Percentiles rank a stretch among this genome's conserved stretches.
Evolutionary conservation across 2,329 filamentous ascomycete species (phyloP).

Genomic region (Cercospora zeina): DNA sequence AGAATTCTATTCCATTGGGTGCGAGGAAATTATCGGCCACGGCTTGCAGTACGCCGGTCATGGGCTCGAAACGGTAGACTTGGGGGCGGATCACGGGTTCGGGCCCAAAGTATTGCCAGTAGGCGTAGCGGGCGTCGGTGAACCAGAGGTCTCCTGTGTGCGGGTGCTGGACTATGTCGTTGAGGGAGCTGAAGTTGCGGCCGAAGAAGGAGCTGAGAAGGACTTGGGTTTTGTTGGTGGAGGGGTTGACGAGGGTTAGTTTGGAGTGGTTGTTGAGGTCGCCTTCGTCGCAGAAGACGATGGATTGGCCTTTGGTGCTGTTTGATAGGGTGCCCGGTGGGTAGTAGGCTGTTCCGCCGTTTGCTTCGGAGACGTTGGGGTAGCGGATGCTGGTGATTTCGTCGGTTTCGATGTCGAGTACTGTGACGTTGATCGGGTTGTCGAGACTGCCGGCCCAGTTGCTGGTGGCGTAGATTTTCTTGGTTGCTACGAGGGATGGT

Average conservation of each 20-base stretch:
- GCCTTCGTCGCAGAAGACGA: constrained; percentile 41
- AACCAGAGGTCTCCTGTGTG: constrained; percentile 61
- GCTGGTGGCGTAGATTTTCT: constrained; percentile 47
- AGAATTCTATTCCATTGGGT: constrained; percentile 61
- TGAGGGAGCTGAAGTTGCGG: constrained; percentile 62
- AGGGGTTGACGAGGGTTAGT: constrained; percentile 36
- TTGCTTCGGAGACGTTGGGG: constrained; percentile 34
- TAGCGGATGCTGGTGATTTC: constrained; percentile 36
- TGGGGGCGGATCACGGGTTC: constrained; percentile 56
- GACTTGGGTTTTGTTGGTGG: constrained; percentile 32
- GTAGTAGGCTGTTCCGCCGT: constrained; percentile 39
- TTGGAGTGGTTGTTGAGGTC: constrained; percentile 33
- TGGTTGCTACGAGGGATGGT: constrained; percentile 30
- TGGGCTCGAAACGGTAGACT: constrained; percentile 58
- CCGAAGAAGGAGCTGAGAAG: constrained; percentile 62
- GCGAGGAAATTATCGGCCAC: constrained; percentile 59
- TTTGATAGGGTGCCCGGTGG: constrained; percentile 36
- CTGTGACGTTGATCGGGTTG: constrained; percentile 42
- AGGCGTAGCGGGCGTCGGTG: constrained; percentile 62
- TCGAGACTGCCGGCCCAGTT: constrained; percentile 41
- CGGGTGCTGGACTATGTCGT: constrained; percentile 58
- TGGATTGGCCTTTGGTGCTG: constrained; percentile 38
- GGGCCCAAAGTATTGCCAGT: constrained; percentile 50
- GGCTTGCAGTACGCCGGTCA: constrained; percentile 55
- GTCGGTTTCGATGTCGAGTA: constrained; percentile 37